phyloP scores from a whole-genome alignment of 2,329 filamentous ascomycete genomes.

The Penicillium sp. region DNA sequence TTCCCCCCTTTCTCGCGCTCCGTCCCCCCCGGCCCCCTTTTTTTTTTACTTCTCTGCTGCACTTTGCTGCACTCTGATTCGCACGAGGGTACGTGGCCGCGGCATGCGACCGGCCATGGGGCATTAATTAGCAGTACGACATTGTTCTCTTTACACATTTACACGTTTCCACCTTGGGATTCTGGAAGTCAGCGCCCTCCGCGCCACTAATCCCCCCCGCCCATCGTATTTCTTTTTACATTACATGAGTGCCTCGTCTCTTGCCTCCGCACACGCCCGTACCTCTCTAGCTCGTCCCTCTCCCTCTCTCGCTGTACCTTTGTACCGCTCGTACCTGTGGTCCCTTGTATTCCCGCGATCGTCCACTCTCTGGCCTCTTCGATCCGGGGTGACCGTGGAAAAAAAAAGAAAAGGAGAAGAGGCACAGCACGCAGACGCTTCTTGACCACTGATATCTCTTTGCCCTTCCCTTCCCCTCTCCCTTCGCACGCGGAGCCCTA shows the following conservation, averaged over 20 bases:
- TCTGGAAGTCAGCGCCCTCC: neutral
- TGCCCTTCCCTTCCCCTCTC: slow-evolving; percentile 8
- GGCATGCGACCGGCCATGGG: slow-evolving; percentile 4
- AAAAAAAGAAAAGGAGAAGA: no score
- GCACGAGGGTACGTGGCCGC: slow-evolving; percentile 7
- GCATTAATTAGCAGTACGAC: no score
- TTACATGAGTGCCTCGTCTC: no score
- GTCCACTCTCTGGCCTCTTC: slow-evolving; percentile 4
- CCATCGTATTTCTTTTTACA: neutral
- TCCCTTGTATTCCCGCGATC: slow-evolving; percentile 1
- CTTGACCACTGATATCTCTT: no score
- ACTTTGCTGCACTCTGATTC: slow-evolving; percentile 1
- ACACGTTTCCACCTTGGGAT: no score
- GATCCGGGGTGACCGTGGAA: slow-evolving; percentile 17
- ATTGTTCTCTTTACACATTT: no score
- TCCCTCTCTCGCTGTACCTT: no score
- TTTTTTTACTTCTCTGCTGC: slow-evolving; percentile 2
- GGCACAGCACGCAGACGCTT: no score
- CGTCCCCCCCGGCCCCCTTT: slow-evolving; percentile 13
- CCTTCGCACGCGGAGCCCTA: slow-evolving; percentile 8
- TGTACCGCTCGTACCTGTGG: neutral
- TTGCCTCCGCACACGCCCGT: no score
- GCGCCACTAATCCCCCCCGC: neutral
- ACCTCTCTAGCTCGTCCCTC: no score
- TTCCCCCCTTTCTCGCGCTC: slow-evolving; percentile 12